phyloP scores from a whole-genome alignment of 345 rosid species.

The Melaleuca alternifolia region DNA sequence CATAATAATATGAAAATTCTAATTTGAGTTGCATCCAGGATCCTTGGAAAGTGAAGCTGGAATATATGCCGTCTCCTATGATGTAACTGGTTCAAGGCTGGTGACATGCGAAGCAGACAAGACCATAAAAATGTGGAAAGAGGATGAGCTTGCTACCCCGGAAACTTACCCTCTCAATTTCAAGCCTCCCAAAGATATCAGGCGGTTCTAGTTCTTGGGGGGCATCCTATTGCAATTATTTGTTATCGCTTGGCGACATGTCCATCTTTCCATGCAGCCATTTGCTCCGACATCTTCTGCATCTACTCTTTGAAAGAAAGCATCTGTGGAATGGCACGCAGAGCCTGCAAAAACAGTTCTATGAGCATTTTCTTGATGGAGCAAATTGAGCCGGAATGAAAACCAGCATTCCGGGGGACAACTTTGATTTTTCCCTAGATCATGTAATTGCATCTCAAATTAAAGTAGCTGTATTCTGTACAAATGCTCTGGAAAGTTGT shows the following conservation, averaged over 20 bases:
- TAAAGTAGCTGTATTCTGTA: background rate
- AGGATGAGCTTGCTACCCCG: constrained; percentile 85
- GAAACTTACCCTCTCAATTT: constrained; percentile 91
- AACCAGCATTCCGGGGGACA: background rate
- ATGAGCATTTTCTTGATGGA: background rate
- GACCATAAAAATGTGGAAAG: constrained; percentile 98
- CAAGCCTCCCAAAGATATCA: constrained; percentile 96
- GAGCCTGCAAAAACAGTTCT: background rate
- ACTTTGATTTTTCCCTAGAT: background rate
- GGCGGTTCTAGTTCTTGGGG: constrained; percentile 46
- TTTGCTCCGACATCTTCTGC: background rate
- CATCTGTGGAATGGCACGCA: background rate
- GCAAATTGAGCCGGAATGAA: background rate
- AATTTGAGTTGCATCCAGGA: constrained; percentile 24
- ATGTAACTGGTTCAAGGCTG: constrained; percentile 78
- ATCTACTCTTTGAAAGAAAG: background rate
- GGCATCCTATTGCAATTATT: background rate
- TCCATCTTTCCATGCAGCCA: background rate
- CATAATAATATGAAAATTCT: background rate
- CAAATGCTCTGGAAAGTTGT: background rate
- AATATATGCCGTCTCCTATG: constrained; percentile 74
- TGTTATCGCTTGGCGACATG: background rate
- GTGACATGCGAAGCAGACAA: constrained; percentile 90
- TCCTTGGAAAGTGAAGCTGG: constrained; percentile 99
- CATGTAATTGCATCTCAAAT: background rate